Evolutionary conservation across 2,329 filamentous ascomycete genomes (phyloP).

Genomic region (Microsporum ferrugineum): DNA sequence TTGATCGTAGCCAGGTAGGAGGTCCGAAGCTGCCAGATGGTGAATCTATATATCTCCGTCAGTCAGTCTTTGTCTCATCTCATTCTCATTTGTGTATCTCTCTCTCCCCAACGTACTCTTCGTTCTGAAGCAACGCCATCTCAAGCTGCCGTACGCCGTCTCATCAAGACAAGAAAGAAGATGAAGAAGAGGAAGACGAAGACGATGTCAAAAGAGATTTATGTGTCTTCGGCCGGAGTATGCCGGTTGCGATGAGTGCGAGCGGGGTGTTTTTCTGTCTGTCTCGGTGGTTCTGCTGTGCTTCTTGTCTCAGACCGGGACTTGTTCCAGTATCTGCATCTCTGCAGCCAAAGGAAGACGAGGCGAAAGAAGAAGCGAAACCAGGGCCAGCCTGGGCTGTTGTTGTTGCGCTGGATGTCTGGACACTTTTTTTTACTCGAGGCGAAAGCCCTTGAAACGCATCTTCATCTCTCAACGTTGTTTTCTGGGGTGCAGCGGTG

Average conservation of each 20-base stretch:
- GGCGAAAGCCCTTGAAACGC: not conserved
- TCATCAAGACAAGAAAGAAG: not conserved
- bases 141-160: not conserved
- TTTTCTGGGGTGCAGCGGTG: not conserved
- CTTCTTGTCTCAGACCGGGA: not conserved
- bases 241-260: not conserved
- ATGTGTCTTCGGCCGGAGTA: too few species aligned
- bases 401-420: too few species aligned
- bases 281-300: not conserved
- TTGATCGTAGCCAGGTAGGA: slow-evolving; percentile 53
- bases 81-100: not conserved
- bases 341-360: not conserved
- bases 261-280: not conserved
- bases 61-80: not conserved
- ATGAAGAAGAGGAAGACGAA: not conserved
- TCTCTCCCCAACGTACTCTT: slow-evolving; percentile 33
- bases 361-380: not conserved
- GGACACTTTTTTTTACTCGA: too few species aligned
- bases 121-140: slow-evolving; percentile 42
- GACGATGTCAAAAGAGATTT: not conserved
- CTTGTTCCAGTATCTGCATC: not conserved
- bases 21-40: slow-evolving; percentile 54
- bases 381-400: not conserved
- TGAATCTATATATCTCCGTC: slow-evolving; percentile 39
- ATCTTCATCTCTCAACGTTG: not conserved